phyloP scores from a whole-genome alignment of 192 early-diverging fungal genomes.

The Coemansia sp. region DNA sequence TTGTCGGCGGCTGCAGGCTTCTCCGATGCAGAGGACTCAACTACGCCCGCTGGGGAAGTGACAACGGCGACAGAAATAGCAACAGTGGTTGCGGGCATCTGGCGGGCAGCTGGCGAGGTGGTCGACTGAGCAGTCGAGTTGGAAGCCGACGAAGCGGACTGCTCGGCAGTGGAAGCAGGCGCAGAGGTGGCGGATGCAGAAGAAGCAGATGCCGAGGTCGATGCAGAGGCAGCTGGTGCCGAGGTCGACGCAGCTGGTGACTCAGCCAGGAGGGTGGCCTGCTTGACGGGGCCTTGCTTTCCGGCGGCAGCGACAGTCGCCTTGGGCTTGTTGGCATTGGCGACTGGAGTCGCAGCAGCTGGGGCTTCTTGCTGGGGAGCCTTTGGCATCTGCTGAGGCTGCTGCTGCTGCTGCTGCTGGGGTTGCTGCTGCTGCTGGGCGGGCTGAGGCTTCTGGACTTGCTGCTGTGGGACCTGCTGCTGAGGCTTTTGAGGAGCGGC shows the following conservation, averaged over 20 bases:
- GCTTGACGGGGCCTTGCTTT: conserved; percentile 39
- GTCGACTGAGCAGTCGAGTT: neutral
- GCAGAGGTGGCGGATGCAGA: neutral
- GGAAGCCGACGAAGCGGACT: neutral
- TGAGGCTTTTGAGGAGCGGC: neutral
- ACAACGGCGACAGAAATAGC: neutral
- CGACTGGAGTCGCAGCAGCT: neutral
- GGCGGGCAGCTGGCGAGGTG: neutral
- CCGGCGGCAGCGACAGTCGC: conserved; percentile 15
- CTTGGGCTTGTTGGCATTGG: conserved; percentile 13
- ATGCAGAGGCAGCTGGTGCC: conserved; percentile 7
- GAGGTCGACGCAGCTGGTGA: conserved; percentile 15
- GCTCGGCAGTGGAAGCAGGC: neutral
- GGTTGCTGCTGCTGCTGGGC: conserved; percentile 18
- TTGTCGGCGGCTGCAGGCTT: neutral
- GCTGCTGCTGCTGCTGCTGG: conserved; percentile 22
- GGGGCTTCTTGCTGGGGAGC: conserved; percentile 12
- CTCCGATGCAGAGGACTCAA: neutral
- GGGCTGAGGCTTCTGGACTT: conserved; percentile 10
- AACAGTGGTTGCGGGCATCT: neutral
- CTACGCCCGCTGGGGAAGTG: neutral
- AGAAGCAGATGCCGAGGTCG: neutral
- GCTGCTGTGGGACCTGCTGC: conserved; percentile 9
- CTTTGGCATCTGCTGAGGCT: conserved; percentile 16
- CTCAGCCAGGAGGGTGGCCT: conserved; percentile 12